Evolutionary conservation across 2,329 filamentous ascomycete genomes (phyloP), one percentile per base, ranked within the genome.

Genomic region (Aspergillus sp.): DNA sequence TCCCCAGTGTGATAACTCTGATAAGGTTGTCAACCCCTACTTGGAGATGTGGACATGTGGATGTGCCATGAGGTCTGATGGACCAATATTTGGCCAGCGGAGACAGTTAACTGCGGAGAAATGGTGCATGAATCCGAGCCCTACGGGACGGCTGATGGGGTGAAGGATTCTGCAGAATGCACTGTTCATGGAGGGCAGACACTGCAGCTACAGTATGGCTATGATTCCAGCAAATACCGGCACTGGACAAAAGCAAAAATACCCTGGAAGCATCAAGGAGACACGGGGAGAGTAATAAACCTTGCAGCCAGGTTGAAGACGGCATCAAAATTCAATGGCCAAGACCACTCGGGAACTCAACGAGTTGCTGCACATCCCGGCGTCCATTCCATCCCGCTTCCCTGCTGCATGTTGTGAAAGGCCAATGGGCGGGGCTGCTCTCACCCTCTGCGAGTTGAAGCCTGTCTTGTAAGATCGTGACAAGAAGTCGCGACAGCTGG

Each of bases 61-160:
- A 65, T 65, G 63, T 64, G 63, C 62, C 63, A 64, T 63, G 61
- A 65, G 61, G 62, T 48, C 49, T 49, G 51, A 58, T 54, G 57
- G 59, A 56, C 63, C 62, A 63, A 56, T 58, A 63, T 62, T 59
- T 51, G 55, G 57, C 41, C 51, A 47, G 62, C 64, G 64, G 64
- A 61, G 45, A 60, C 64, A 61, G 62, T 64, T 58, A 57, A 66
- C 56, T 63, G 64, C 64, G 62, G 64, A 66, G 62, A 63, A 64
- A 48, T 42, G 57, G 50, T 60, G 63, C 52, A 64, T 56, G 56
- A 58, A 48, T 57, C 55, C 51, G 52, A 55, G 62, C 59, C 61
- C 59, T 59, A 60, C 55, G 53, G 47, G 30, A 55, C 49, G 48
- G 50, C 30, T 45, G 45, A 56, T 53, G 43, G 52, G 44, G 26